Base-by-base conservation (phyloP, 352 stramenopile species). In the Phytophthora hybrid region DNA sequence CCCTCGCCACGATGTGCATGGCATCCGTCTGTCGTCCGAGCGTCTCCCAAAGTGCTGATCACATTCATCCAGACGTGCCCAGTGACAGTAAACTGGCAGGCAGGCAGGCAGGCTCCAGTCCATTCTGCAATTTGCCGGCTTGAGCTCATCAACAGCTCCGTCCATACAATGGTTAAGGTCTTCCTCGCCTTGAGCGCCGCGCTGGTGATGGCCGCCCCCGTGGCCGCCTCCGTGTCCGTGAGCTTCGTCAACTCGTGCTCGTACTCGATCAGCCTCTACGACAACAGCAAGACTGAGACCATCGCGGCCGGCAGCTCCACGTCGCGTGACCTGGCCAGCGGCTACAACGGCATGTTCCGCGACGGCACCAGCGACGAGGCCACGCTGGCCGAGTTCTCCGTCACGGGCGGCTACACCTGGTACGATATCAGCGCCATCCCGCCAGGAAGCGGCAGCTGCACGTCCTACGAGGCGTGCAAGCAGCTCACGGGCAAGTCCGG, bases 391-490 rank as follows among this genome's bases (percentile, higher is more conserved):
- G 83, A 90, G 66, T 87, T 90, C 64, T 66, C 77, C 23, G 19
- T 88, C 59, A 49, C 60, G 13, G 76, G 74, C 49, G 72, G 66
- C 29, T 82, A 74, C 60, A 69, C 80, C 23, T 89, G 83, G 83
- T 90, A 87, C 71, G 83, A 87, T 61, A 89, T 89, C 75, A 85
- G 77, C 58, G 80, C 75, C 56, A 86, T 89, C 56, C 80, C 81
- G 52, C 85, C 85, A 1, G 80, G 79, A 72, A 80, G 76, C 39
- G 82, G 71, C 23, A 78, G 72, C 59, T 91, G 82, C 71, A 72
- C 66, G 60, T 83, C 66, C 37, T 81, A 78, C 66, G 71, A 79
- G 5, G 70, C 72, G 8, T 90, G 83, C 66, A 76, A 84, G 69
- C 29, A 76, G 55, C 61, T 81, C 46, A 93, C 85, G 10, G 68